These are phyloP conservation scores for Buddleja alternifolia DNA, from an alignment of 257 asterid species.

Conservation along the genomic window DNA sequence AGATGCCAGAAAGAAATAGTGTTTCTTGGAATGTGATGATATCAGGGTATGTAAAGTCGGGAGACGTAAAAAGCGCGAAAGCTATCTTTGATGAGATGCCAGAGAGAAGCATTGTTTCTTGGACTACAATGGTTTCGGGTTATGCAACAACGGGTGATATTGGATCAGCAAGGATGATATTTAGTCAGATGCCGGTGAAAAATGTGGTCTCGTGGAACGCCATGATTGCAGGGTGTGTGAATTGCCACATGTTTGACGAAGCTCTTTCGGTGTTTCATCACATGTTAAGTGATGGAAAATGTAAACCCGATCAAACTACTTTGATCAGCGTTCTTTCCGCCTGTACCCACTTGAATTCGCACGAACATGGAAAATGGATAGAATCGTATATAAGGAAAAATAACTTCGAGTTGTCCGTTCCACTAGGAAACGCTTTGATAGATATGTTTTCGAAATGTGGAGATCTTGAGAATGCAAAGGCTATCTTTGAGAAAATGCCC, in stretches of 20 bases:
- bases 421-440: conserved; percentile 54
- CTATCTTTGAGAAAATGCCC: conserved; percentile 40
- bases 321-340: conserved; percentile 50
- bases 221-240: conserved; percentile 57
- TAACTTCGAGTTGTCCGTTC: conserved; percentile 39
- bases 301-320: conserved; percentile 55
- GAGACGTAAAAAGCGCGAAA: conserved; percentile 36
- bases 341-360: conserved; percentile 50
- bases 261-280: conserved; percentile 44
- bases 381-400: conserved; percentile 45
- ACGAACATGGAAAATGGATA: conserved; percentile 56
- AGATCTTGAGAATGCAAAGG: conserved; percentile 47
- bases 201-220: conserved; percentile 66
- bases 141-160: conserved; percentile 43
- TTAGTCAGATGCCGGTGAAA: conserved; percentile 42
- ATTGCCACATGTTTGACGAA: conserved; percentile 46
- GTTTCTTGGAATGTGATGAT: conserved; percentile 52
- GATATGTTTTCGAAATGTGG: conserved; percentile 66
- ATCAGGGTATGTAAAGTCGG: conserved; percentile 40
- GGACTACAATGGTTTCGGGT: conserved; percentile 55
- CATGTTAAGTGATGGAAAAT: conserved; percentile 46
- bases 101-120: conserved; percentile 48
- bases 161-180: conserved; percentile 39
- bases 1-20: conserved; percentile 41
- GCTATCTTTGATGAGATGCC: conserved; percentile 47